Evolutionary conservation across 306 rosid species (phyloP).

Genomic region (Citrullus mucosospermus): DNA sequence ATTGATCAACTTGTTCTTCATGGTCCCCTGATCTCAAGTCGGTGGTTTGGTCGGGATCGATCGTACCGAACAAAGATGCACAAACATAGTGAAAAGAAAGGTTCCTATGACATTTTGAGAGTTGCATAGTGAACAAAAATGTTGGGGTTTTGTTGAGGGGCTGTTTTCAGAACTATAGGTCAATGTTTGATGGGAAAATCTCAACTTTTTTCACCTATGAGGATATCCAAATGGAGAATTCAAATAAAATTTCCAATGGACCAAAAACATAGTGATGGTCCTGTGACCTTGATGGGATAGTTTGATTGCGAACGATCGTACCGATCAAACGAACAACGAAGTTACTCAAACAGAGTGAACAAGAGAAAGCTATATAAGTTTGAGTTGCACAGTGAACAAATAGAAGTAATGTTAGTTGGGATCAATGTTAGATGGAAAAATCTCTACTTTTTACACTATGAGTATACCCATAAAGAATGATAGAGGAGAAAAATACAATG

Average conservation of each 20-base stretch:
- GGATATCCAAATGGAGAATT: background rate
- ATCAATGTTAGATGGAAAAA: conserved; percentile 14
- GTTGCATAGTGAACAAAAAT: background rate
- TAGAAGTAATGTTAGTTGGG: background rate
- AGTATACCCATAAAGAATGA: conserved; percentile 1
- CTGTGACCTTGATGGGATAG: background rate
- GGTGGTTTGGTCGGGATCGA: background rate
- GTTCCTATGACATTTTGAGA: background rate
- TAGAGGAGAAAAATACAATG: background rate
- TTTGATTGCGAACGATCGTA: background rate
- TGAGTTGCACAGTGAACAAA: background rate
- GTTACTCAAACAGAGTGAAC: background rate
- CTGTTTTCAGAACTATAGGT: conserved; percentile 7
- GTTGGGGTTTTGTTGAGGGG: background rate
- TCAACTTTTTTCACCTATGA: conserved; percentile 15
- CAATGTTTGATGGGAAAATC: conserved; percentile 9
- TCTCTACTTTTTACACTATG: conserved; percentile 15
- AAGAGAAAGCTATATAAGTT: background rate
- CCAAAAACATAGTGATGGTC: background rate
- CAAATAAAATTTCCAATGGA: background rate
- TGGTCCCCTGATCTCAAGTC: background rate
- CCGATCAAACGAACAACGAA: background rate
- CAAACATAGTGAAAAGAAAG: background rate
- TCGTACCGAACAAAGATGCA: background rate
- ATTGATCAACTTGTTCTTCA: background rate